Percentiles rank a stretch among this genome's conserved stretches.
These are phyloP conservation scores for Macrophomina pseudophaseolina DNA, from an alignment of 2,329 filamentous ascomycete genomes.

Conservation along the genomic window DNA sequence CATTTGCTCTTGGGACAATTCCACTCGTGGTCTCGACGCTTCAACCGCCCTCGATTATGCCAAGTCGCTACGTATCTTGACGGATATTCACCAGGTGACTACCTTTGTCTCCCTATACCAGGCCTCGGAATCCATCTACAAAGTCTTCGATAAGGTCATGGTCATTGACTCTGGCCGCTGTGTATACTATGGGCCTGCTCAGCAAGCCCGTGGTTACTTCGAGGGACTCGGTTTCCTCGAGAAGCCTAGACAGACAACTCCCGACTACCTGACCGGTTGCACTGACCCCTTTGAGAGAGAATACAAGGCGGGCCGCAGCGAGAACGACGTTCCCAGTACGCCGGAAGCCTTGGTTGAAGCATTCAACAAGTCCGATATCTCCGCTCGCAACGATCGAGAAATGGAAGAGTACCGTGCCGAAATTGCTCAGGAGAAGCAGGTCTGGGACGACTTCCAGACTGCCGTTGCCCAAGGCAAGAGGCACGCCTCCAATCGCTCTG, in stretches of 20 bases:
- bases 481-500: conserved; percentile 71
- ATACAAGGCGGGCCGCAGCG: conserved; percentile 70
- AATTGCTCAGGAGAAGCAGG: conserved; percentile 67
- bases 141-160: conserved; percentile 81
- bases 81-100: conserved; percentile 80
- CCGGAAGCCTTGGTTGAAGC: conserved; percentile 71
- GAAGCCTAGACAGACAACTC: conserved; percentile 77
- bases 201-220: conserved; percentile 74
- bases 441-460: conserved; percentile 75
- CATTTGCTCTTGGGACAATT: conserved; percentile 68
- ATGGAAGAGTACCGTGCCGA: conserved; percentile 72
- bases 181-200: conserved; percentile 74
- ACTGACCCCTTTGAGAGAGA: conserved; percentile 84
- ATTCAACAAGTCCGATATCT: conserved; percentile 69
- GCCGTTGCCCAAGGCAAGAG: conserved; percentile 82
- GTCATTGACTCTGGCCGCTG: conserved; percentile 78
- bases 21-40: conserved; percentile 54
- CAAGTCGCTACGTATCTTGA: conserved; percentile 62
- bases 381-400: conserved; percentile 63
- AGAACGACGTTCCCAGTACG: conserved; percentile 70
- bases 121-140: conserved; percentile 81
- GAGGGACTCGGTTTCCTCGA: conserved; percentile 76
- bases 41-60: conserved; percentile 57
- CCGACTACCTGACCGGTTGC: conserved; percentile 81
- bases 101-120: conserved; percentile 89